Conservation (phyloP, 176 grass and related monocot species). For the Pontederia crassipes region DNA sequence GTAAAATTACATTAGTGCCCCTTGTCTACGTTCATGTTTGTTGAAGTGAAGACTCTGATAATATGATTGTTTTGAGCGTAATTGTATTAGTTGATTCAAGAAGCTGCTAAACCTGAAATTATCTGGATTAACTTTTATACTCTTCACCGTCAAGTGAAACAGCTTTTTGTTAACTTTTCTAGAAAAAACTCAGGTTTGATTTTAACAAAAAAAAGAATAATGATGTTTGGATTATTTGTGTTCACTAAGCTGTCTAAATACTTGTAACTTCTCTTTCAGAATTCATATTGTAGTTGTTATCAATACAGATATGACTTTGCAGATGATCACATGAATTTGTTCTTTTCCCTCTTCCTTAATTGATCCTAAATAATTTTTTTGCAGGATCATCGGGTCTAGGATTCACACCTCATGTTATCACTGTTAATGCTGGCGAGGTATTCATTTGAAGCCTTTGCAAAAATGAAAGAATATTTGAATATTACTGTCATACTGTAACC, state of each 20-base stretch:
- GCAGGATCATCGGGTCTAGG: conserved; percentile 66
- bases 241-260: no score
- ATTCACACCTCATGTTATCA: conserved; percentile 95
- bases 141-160: no score
- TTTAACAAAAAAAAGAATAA: no score
- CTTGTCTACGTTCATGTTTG: background rate
- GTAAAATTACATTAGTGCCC: conserved; percentile 9
- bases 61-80: background rate
- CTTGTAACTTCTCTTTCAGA: no score
- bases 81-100: background rate
- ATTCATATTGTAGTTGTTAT: no score
- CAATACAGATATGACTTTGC: no score
- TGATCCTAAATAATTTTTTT: conserved; percentile 11
- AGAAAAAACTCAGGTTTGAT: no score
- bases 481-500: no score
- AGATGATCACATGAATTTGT: conserved; percentile 1
- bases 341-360: background rate
- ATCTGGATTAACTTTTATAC: no score
- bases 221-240: no score
- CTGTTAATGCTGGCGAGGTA: conserved; percentile 97
- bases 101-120: no score
- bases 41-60: background rate
- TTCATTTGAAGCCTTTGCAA: background rate
- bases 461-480: background rate
- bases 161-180: no score